Base-by-base conservation (phyloP, 2,329 filamentous ascomycete genomes). In the Cryphonectria japonica region DNA sequence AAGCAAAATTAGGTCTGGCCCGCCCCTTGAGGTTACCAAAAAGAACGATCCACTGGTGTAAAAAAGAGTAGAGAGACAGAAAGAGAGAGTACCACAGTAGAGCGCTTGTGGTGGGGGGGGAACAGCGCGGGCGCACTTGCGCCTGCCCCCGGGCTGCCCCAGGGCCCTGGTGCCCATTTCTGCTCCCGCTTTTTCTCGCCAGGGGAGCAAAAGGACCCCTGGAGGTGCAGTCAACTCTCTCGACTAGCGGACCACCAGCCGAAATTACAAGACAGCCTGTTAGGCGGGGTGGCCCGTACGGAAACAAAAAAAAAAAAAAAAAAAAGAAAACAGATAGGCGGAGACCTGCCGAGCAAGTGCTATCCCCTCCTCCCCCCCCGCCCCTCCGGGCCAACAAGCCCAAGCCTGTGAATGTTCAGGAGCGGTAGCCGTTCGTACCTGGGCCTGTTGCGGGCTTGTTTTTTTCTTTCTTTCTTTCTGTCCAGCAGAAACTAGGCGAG, bases 151-250 rank as follows among this genome's bases (percentile, higher is more conserved):
- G 26, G 29, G 19, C 46, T 50, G 37, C 9, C 6, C 46, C 19
- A 19, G 46, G 46, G 54, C 54, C 26, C 26, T 57, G 26, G 29
- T 32, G 32, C 54, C 54, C 54, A 59, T 59, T 19, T 59, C 26
- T 59, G 54, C 32, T 29, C 13, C 54, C 54, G 54, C 54, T 32
- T 32, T 32, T 32, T 59, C 29, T 59, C 32, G 13, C 26, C 26
- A 29, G 54, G 54, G 26, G 54, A 19, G 32, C 54, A 59, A 59
- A 59, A 59, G 54, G 54, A 59, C 26, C 54, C 54, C 54, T 32
- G 52, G n/a, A 29, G 52, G 52, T 32, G 54, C 54, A 59, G 4
- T 32, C 29, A 32, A 59, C 54, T 16, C 14, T 59, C 26, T 26
- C 26, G 26, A 3, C 54, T 32, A 59, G 54, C 26, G 54, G 54